A percentile compares a stretch with the other conserved stretches of the same genome.
Evolutionary conservation across 768 basidiomycete genomes (phyloP).

Genomic region (Crepidotus variabilis): DNA sequence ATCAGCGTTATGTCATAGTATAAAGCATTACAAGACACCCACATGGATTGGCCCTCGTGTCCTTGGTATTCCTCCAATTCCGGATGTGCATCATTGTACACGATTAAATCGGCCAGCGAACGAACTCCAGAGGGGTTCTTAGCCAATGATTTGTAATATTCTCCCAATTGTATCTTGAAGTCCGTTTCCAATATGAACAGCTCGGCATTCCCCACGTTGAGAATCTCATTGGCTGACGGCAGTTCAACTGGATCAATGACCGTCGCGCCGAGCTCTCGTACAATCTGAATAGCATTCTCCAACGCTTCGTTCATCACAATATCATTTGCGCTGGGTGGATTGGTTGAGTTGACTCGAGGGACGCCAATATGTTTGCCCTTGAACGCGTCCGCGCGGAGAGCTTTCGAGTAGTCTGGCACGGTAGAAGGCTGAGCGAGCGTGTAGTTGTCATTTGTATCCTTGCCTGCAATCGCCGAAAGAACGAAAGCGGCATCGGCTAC

Average conservation of each 20-base stretch:
- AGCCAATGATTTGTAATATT: conserved; percentile 42
- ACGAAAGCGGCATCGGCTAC: conserved; percentile 53
- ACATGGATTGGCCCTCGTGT: conserved; percentile 36
- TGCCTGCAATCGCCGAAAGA: conserved; percentile 52
- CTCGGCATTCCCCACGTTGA: conserved; percentile 43
- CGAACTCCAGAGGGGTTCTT: conserved; percentile 55
- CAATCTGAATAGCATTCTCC: conserved; percentile 31
- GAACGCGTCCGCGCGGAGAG: conserved; percentile 44
- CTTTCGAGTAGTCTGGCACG: conserved; percentile 54
- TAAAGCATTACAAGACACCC: conserved; percentile 7
- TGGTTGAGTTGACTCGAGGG: conserved; percentile 37
- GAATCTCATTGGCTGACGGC: conserved; percentile 48
- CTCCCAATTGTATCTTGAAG: conserved; percentile 60
- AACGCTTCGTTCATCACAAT: conserved; percentile 35
- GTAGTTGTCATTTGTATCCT: conserved; percentile 51
- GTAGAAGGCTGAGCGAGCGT: conserved; percentile 47
- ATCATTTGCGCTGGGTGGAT: conserved; percentile 28
- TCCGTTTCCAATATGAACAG: conserved; percentile 50
- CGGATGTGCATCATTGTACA: conserved; percentile 50
- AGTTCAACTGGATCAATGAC: conserved; percentile 64
- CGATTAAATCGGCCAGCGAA: conserved; percentile 53
- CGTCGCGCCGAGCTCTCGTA: conserved; percentile 40
- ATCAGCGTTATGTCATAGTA: neutral
- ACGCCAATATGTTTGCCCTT: conserved; percentile 52
- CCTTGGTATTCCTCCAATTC: conserved; percentile 42